phyloP scores from a whole-genome alignment of 116 monocot genomes.

The Phalaenopsis hybrid region DNA sequence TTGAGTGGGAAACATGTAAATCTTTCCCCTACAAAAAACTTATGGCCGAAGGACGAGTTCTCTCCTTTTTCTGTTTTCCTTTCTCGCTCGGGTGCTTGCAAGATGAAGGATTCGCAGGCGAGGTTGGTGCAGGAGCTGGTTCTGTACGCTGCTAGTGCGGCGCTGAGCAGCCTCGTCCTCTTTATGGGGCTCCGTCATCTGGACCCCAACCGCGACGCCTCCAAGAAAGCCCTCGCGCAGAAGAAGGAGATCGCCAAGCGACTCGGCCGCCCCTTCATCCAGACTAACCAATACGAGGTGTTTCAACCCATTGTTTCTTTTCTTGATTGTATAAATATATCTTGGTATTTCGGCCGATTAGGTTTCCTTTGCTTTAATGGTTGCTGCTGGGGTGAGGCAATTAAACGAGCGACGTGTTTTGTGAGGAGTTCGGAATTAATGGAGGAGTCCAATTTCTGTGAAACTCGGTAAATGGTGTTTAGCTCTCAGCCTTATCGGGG shows the following conservation, averaged over 20 bases:
- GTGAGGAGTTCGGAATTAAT: background rate
- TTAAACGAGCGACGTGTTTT: background rate
- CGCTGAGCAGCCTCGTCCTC: conserved; percentile 75
- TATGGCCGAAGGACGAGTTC: too few species aligned
- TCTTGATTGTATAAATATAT: too few species aligned
- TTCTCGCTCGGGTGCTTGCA: background rate
- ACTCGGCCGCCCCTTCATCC: conserved; percentile 72
- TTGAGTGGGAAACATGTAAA: too few species aligned
- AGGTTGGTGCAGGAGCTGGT: conserved; percentile 71
- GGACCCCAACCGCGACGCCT: conserved; percentile 82
- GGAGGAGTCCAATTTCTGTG: background rate
- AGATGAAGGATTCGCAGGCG: conserved; percentile 29
- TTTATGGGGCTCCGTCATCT: conserved; percentile 73
- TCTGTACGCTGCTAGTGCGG: conserved; percentile 91
- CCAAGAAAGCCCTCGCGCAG: conserved; percentile 76
- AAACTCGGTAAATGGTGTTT: background rate
- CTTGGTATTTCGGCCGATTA: too few species aligned
- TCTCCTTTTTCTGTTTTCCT: too few species aligned
- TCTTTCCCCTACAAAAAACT: too few species aligned
- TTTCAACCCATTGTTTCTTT: background rate
- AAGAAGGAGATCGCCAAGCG: conserved; percentile 98
- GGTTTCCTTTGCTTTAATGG: too few species aligned
- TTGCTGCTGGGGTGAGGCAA: background rate
- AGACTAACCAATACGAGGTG: conserved; percentile 90
- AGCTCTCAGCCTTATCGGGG: background rate